A percentile compares a stretch with the other conserved stretches of the same genome.
Conservation (phyloP, 2,329 filamentous ascomycete species). For the Colletotrichum somersetense region DNA sequence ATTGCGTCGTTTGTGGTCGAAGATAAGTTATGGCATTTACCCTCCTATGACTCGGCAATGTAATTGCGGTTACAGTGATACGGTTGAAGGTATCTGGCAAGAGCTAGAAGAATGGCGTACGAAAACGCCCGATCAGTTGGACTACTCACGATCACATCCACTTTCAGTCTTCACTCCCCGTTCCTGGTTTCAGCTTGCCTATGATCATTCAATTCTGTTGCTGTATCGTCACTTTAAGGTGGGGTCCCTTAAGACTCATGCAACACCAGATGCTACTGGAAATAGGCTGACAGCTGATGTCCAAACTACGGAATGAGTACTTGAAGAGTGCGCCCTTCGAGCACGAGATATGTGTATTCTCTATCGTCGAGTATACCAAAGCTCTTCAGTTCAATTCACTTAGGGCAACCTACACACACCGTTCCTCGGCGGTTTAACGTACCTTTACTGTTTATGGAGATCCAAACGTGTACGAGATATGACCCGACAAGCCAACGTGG, state of each 20-base stretch:
- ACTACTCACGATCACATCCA: constrained; percentile 32
- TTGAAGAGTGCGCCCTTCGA: constrained; percentile 35
- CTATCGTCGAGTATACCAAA: constrained; percentile 52
- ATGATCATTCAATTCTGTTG: constrained; percentile 54
- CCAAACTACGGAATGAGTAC: constrained; percentile 31
- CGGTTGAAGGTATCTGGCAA: constrained; percentile 3
- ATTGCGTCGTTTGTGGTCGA: constrained; percentile 49
- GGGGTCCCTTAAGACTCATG: neutral
- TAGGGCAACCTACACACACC: constrained; percentile 53
- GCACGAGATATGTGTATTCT: constrained; percentile 50
- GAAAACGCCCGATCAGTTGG: constrained; percentile 45
- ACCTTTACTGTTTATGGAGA: constrained; percentile 46
- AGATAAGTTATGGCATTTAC: constrained; percentile 47
- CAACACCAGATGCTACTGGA: neutral
- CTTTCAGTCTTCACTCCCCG: constrained; percentile 52
- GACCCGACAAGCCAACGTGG: constrained; percentile 42
- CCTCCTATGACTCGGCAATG: constrained; percentile 14
- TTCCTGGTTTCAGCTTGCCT: constrained; percentile 55
- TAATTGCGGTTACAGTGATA: constrained; percentile 1
- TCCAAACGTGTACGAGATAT: constrained; percentile 20
- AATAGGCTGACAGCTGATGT: neutral
- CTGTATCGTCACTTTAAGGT: constrained; percentile 51
- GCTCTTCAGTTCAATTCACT: constrained; percentile 44
- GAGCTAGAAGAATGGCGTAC: constrained; percentile 45
- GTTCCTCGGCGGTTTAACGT: constrained; percentile 52